Base-by-base conservation (phyloP, 2,329 filamentous ascomycete genomes). In the Plenodomus tracheiphilus region DNA sequence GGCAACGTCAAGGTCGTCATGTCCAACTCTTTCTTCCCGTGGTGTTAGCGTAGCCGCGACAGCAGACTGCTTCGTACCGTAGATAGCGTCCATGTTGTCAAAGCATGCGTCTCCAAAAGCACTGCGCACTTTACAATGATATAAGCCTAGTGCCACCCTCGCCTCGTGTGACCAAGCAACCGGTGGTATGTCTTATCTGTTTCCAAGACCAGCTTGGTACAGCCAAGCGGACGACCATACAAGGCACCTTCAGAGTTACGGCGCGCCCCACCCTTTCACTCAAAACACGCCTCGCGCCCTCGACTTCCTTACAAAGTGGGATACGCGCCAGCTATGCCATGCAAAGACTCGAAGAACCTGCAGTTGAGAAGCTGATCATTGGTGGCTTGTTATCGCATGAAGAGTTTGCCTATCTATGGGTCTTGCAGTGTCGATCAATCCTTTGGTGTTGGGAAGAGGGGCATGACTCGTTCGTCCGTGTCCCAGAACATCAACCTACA, bases 151-250 rank as follows among this genome's bases (percentile, higher is more conserved):
- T 10, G 10, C 22, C 22, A 25, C 22, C 22, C 22, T 25, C 22
- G 22, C 22, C 22, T 5, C 38, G 44, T 41, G 38, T 25, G 43
- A 39, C 46, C 43, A 52, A 54, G 52, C 39, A 43, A 39, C 17
- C 20, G 39, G 22, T 37, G 20, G 19, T 35, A 39, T 38, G 32
- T 39, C 49, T 56, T 56, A 53, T 56, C 49, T 36, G 43, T 25
- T 21, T 16, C 39, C n/a, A 41, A 41, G 34, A n/a, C 5, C 17
- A 46, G 45, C 41, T 48, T 41, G 19, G 22, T 25, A 10, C 22
- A 25, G 22, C 22, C 22, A 5, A 10, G 10, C 22, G 5, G 6
- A 25, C 22, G n/a, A n/a, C n/a, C n/a, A n/a, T n/a, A n/a, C n/a
- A n/a, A n/a, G n/a, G n/a, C n/a, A n/a, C n/a, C n/a, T n/a, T n/a